Percentiles rank a stretch among this genome's conserved stretches.
Conservation (phyloP, 208 protist genomes). For the Crithidia sp. region DNA sequence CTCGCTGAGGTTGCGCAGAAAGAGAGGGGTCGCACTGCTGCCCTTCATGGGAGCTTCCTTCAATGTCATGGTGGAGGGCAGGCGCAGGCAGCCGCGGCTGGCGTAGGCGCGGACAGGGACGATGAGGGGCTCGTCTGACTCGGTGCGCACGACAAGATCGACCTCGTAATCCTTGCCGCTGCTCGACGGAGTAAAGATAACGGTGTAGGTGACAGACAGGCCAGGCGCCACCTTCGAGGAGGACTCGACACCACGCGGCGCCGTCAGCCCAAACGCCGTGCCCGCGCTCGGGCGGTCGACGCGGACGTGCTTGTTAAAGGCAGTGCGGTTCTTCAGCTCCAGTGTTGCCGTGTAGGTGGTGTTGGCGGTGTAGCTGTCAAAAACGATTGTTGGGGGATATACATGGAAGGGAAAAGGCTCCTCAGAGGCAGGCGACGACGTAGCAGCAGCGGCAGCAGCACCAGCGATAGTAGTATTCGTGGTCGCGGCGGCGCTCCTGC, state of each 20-base stretch:
- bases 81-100: conserved; percentile 83
- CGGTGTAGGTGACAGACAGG: conserved; percentile 84
- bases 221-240: conserved; percentile 90
- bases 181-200: conserved; percentile 88
- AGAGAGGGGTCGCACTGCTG: conserved; percentile 64
- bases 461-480: not conserved
- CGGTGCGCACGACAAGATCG: conserved; percentile 86
- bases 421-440: not conserved
- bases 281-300: conserved; percentile 71
- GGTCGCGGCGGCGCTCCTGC: no score
- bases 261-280: conserved; percentile 71
- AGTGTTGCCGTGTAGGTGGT: conserved; percentile 73
- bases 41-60: conserved; percentile 78
- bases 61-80: conserved; percentile 77
- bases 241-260: conserved; percentile 50
- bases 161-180: conserved; percentile 74
- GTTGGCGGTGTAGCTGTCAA: conserved; percentile 80
- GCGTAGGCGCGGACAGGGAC: conserved; percentile 87
- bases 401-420: conserved; percentile 77
- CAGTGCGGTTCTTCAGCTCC: conserved; percentile 86
- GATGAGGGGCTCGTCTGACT: conserved; percentile 82
- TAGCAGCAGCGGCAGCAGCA: not conserved
- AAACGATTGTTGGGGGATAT: conserved; percentile 77
- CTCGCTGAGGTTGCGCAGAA: conserved; percentile 89
- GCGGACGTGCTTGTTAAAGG: conserved; percentile 80